Percentiles rank a stretch among this genome's conserved stretches.
Conservation (phyloP, 2,329 filamentous ascomycete genomes). For the Venturia aucupariae region DNA sequence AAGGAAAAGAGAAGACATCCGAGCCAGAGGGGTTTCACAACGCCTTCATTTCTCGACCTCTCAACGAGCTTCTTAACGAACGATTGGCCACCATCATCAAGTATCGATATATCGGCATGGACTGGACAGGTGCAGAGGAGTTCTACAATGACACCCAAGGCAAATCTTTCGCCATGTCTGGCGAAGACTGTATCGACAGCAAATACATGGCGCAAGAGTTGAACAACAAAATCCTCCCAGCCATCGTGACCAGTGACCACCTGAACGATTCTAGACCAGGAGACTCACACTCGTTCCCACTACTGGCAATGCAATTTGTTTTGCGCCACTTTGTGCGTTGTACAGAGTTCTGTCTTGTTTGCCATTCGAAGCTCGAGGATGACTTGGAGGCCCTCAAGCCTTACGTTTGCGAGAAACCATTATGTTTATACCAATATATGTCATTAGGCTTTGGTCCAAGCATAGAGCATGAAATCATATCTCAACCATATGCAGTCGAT, state of each 20-base stretch:
- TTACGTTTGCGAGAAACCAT: constrained; percentile 59
- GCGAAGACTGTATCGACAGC: constrained; percentile 28
- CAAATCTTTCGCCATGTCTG: constrained; percentile 18
- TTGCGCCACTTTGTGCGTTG: constrained; percentile 70
- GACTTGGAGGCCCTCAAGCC: constrained; percentile 65
- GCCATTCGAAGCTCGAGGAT: constrained; percentile 57
- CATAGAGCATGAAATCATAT: constrained; percentile 73
- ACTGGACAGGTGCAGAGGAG: constrained; percentile 60
- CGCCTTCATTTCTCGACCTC: constrained; percentile 62
- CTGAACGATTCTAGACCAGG: constrained; percentile 25
- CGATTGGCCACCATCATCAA: constrained; percentile 55
- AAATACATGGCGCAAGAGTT: constrained; percentile 30
- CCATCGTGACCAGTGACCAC: constrained; percentile 43
- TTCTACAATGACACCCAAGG: constrained; percentile 43
- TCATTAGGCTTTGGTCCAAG: constrained; percentile 74
- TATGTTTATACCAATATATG: constrained; percentile 87
- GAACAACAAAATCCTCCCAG: constrained; percentile 28
- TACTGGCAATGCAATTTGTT: constrained; percentile 62
- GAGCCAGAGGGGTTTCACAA: constrained; percentile 37
- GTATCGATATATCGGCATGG: constrained; percentile 45
- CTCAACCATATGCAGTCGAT: constrained; percentile 75
- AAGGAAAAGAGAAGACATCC: background rate
- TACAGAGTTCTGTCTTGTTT: constrained; percentile 80
- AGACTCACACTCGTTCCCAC: constrained; percentile 42
- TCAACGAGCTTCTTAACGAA: constrained; percentile 59